phyloP scores from a whole-genome alignment of 495 filamentous ascomycete genomes.

The Podospora pseudopauciseta region DNA sequence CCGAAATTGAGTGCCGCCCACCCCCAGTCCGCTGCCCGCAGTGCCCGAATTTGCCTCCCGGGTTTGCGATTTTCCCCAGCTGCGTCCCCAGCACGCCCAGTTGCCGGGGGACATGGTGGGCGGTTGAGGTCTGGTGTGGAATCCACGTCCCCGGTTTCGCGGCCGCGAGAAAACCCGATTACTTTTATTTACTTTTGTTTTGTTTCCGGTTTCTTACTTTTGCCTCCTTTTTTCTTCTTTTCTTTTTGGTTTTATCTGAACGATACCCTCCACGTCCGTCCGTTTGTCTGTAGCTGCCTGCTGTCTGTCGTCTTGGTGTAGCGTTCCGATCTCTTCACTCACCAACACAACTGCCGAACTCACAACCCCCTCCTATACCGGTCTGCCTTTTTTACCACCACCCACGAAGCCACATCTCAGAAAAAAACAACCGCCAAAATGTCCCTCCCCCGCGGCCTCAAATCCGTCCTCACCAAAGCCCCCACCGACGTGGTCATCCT shows the following conservation, averaged over 20 bases:
- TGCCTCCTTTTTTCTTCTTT: conserved; percentile 2
- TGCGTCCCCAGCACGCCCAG: neutral
- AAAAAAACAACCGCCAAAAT: conserved; percentile 15
- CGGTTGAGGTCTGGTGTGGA: neutral
- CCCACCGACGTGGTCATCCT: conserved; percentile 85
- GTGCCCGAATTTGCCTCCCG: neutral
- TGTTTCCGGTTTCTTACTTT: conserved; percentile 7
- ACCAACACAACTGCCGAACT: neutral
- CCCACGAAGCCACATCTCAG: neutral
- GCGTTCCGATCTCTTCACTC: neutral
- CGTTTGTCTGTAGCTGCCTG: neutral
- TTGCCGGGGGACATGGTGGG: neutral
- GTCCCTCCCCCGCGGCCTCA: conserved; percentile 54
- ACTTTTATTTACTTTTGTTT: conserved; percentile 13
- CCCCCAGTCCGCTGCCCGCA: conserved; percentile 20
- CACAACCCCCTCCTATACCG: neutral
- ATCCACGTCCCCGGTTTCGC: conserved; percentile 19
- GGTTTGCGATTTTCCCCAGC: neutral
- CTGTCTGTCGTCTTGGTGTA: conserved; percentile 1
- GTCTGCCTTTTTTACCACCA: neutral
- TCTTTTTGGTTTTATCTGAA: neutral
- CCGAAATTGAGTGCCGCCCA: conserved; percentile 28
- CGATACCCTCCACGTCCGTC: neutral
- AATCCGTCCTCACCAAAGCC: conserved; percentile 73
- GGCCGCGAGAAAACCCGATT: conserved; percentile 22